phyloP scores from a whole-genome alignment of 208 protist genomes.

The Leishmania aethiopica region DNA sequence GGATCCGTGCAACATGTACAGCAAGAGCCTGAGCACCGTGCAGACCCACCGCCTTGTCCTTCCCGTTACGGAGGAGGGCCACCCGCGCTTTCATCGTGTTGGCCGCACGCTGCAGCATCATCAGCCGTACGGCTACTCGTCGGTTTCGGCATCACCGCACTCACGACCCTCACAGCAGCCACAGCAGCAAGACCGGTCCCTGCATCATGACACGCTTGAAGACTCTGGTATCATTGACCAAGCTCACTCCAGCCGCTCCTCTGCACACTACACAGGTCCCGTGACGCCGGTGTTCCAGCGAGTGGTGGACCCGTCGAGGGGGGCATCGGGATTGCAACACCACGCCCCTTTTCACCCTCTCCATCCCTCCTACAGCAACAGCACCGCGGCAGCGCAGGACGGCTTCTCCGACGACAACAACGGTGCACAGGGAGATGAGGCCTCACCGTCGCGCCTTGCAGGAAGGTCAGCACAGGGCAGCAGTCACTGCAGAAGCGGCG shows the following conservation, averaged over 20 bases:
- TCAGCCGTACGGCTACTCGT: slow-evolving; percentile 1
- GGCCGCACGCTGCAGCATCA: slow-evolving; percentile 7
- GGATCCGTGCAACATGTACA: not conserved
- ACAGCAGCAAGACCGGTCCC: not conserved
- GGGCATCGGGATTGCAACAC: not conserved
- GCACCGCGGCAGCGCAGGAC: not conserved
- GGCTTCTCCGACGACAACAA: not conserved
- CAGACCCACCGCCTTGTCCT: slow-evolving; percentile 25
- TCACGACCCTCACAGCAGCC: not conserved
- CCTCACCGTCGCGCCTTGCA: not conserved
- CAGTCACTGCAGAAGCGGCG: not conserved
- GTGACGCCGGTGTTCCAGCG: slow-evolving; percentile 30
- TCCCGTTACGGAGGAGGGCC: slow-evolving; percentile 30
- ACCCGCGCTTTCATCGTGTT: slow-evolving; percentile 25
- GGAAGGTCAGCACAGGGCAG: not conserved
- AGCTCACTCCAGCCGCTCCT: slow-evolving; percentile 14
- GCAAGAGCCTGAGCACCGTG: slow-evolving; percentile 3
- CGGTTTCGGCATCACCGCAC: not conserved
- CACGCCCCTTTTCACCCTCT: not conserved
- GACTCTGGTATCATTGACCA: slow-evolving; percentile 4
- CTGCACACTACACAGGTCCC: slow-evolving; percentile 25
- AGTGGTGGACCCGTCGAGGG: slow-evolving; percentile 17
- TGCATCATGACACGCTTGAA: slow-evolving; percentile 1
- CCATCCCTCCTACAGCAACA: not conserved
- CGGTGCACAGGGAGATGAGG: not conserved